Evolutionary conservation across 2,329 filamentous ascomycete species (phyloP).

Genomic region (Aschersonia sp.): DNA sequence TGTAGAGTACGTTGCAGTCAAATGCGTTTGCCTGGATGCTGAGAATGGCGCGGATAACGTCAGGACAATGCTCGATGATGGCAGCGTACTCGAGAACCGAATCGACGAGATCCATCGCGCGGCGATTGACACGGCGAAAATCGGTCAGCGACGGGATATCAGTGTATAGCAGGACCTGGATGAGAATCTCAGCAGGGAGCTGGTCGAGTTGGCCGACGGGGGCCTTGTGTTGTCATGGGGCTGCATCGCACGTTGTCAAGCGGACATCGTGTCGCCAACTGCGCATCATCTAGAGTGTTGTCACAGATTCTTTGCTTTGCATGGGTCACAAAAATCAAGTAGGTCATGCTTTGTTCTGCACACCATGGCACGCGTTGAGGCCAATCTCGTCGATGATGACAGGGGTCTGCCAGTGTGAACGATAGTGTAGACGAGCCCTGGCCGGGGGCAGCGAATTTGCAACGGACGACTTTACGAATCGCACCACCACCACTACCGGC

Average conservation of each 20-base stretch:
- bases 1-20: slow-evolving; percentile 16
- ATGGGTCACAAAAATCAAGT: background rate
- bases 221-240: background rate
- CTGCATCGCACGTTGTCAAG: slow-evolving; percentile 12
- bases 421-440: no score
- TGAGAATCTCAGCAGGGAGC: slow-evolving; percentile 16
- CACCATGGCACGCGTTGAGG: background rate
- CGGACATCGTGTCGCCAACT: slow-evolving; percentile 7
- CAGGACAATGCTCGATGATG: slow-evolving; percentile 15
- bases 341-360: background rate
- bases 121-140: slow-evolving; percentile 20
- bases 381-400: no score
- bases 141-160: slow-evolving; percentile 19
- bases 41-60: slow-evolving; percentile 17
- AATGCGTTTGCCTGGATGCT: slow-evolving; percentile 16
- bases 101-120: slow-evolving; percentile 20
- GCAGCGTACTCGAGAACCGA: slow-evolving; percentile 17
- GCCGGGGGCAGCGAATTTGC: no score
- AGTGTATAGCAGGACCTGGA: slow-evolving; percentile 11
- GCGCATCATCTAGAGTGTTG: slow-evolving; percentile 7
- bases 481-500: no score
- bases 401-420: no score
- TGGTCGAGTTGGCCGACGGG: slow-evolving; percentile 14
- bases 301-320: background rate
- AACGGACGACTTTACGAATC: no score